Conservation (phyloP, 2,329 filamentous ascomycete genomes). For the Sporothrix phasma region DNA sequence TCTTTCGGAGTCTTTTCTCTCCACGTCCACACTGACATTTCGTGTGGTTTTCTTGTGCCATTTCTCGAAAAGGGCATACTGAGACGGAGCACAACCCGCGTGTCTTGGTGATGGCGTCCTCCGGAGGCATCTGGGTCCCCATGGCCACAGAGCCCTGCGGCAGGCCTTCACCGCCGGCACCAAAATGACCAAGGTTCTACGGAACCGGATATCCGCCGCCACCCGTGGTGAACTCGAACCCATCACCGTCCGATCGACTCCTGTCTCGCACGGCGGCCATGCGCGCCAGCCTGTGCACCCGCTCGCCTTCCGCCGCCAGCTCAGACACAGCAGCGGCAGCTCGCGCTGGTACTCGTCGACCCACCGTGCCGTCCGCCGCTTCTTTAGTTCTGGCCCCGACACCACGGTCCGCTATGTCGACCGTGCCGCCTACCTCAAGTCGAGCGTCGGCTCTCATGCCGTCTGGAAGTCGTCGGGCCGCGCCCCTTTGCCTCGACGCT, state of each 20-base stretch:
- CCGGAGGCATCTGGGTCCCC: constrained; percentile 48
- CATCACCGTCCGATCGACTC: constrained; percentile 32
- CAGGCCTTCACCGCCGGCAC: constrained; percentile 34
- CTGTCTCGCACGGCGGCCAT: constrained; percentile 1
- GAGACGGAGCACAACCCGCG: not conserved
- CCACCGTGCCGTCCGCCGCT: constrained; percentile 34
- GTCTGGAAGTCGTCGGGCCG: constrained; percentile 57
- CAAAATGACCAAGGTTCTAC: constrained; percentile 42
- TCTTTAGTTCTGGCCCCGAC: constrained; percentile 35
- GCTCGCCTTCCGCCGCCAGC: constrained; percentile 39
- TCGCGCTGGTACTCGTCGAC: constrained; percentile 30
- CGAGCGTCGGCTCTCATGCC: constrained; percentile 40
- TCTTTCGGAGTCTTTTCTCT: not conserved
- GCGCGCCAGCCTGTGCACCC: constrained; percentile 44
- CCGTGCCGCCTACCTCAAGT: constrained; percentile 40
- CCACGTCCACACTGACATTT: not conserved
- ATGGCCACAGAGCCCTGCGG: constrained; percentile 45
- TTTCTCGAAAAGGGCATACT: not conserved
- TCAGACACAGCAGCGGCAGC: constrained; percentile 32
- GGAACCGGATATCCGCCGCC: constrained; percentile 39
- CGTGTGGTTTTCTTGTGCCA: not conserved
- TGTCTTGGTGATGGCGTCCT: constrained; percentile 39
- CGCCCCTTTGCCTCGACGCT: constrained; percentile 83
- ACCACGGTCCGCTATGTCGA: constrained; percentile 32
- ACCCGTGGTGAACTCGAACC: constrained; percentile 34